Percentiles rank a stretch among this genome's conserved stretches.
Conservation (phyloP, 202 grass and related monocot genomes). For the Setaria italica region DNA sequence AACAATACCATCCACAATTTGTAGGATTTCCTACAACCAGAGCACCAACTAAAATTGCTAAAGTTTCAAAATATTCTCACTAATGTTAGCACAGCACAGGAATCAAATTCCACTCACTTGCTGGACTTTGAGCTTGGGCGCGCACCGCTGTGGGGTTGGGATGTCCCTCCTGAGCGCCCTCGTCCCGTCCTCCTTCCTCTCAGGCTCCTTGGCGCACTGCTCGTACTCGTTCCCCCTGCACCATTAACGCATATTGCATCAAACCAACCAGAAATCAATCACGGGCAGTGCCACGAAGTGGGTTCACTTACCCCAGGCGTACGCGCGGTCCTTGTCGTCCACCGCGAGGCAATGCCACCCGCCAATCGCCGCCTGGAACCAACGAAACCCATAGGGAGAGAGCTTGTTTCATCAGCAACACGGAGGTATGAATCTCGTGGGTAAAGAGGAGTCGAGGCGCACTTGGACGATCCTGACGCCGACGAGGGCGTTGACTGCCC, state of each 20-base stretch:
- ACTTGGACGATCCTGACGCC: conserved; percentile 89
- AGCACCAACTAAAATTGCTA: conserved; percentile 31
- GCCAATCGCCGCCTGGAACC: conserved; percentile 85
- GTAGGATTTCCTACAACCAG: conserved; percentile 44
- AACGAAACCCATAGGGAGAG: conserved; percentile 7
- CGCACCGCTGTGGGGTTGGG: conserved; percentile 70
- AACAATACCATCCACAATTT: conserved; percentile 9
- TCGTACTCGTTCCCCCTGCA: conserved; percentile 97
- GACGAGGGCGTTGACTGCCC: conserved; percentile 62
- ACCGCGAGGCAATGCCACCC: conserved; percentile 97
- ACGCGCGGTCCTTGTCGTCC: conserved; percentile 77
- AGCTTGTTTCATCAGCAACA: not conserved
- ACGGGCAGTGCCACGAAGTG: not conserved
- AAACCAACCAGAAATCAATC: conserved; percentile 2
- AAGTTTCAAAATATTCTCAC: conserved; percentile 49
- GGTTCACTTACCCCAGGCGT: conserved; percentile 77
- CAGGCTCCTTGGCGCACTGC: conserved; percentile 90
- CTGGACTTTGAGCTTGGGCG: conserved; percentile 82
- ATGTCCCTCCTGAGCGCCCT: conserved; percentile 90
- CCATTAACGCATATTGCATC: conserved; percentile 41
- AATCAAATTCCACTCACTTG: conserved; percentile 69
- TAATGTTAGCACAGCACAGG: not conserved
- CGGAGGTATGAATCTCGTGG: not conserved
- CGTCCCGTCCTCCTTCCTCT: conserved; percentile 93
- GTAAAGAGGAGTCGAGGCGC: not conserved